Evolutionary conservation across 139 green algal species (phyloP).

Genomic region (Chlamydomonas asymmetrica): DNA sequence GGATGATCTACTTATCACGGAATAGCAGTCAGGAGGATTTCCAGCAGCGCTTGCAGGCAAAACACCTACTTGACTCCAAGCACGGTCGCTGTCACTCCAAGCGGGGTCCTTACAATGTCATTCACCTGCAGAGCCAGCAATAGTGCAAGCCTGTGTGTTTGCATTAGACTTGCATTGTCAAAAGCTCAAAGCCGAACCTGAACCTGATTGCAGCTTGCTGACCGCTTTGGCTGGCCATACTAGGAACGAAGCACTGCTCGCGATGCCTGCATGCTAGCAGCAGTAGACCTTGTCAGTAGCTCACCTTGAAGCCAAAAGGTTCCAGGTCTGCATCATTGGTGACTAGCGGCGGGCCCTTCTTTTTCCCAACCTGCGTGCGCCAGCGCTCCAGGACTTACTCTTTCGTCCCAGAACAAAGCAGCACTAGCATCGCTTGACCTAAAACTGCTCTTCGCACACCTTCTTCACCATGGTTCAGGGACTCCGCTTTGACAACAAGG

Average conservation of each 20-base stretch:
- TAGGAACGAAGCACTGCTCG: too few relatives aligned
- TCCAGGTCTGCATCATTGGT: conserved; percentile 34
- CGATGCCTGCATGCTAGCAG: too few relatives aligned
- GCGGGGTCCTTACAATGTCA: conserved; percentile 53
- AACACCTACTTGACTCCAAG: conserved; percentile 56
- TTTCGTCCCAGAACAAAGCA: too few relatives aligned
- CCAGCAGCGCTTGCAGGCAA: background rate
- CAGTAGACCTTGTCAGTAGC: too few relatives aligned
- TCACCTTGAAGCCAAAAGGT: conserved; percentile 49
- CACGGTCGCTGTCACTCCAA: conserved; percentile 51
- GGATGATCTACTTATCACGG: background rate
- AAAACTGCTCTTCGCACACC: too few relatives aligned
- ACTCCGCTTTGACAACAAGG: too few relatives aligned
- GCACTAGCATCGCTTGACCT: too few relatives aligned
- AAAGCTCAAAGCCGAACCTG: background rate
- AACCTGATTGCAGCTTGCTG: background rate
- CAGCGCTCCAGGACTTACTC: too few relatives aligned
- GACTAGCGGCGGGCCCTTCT: conserved; percentile 46
- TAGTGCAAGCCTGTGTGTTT: too few relatives aligned
- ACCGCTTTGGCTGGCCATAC: too few relatives aligned
- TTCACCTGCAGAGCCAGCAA: conserved; percentile 30
- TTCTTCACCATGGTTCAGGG: too few relatives aligned
- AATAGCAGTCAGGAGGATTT: background rate
- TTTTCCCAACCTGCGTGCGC: too few relatives aligned
- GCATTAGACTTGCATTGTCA: background rate